phyloP scores from a whole-genome alignment of 1,284 basidiomycete species.

The Vanrija pseudolonga region DNA sequence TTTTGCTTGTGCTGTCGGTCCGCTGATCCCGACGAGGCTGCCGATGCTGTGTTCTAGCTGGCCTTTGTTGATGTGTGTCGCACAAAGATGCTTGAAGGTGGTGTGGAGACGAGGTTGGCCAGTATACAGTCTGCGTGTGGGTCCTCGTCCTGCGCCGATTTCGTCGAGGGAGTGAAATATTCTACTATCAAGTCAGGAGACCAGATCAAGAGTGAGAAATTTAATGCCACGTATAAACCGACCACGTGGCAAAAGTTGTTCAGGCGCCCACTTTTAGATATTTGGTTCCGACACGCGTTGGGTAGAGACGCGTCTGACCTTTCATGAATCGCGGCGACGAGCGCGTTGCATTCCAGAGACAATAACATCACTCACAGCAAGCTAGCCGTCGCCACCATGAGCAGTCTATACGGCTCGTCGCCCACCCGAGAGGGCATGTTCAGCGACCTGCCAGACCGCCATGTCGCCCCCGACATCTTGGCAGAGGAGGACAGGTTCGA shows the following conservation, averaged over 20 bases:
- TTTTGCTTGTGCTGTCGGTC: background rate
- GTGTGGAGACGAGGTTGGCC: background rate
- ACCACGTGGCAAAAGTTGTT: background rate
- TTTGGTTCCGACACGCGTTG: conserved; percentile 5
- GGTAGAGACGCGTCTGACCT: background rate
- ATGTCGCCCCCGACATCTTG: conserved; percentile 3
- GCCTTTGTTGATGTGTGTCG: too few relatives aligned
- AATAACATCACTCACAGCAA: background rate
- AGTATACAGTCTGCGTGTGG: background rate
- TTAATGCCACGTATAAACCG: conserved; percentile 4
- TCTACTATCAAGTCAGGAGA: background rate
- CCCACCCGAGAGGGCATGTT: background rate
- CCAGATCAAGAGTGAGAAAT: background rate
- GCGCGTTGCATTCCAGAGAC: background rate
- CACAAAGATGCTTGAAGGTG: background rate
- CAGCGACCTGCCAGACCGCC: background rate
- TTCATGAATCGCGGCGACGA: background rate
- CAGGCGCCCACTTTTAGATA: background rate
- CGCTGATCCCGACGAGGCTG: background rate
- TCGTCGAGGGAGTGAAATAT: background rate
- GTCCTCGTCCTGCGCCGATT: background rate
- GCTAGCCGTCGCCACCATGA: background rate
- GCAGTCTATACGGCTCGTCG: conserved; percentile 2
- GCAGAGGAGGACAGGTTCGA: conserved; percentile 31
- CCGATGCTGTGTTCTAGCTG: background rate